phyloP scores from a whole-genome alignment of 1,284 basidiomycete genomes.

The Rhodotorula sp. region DNA sequence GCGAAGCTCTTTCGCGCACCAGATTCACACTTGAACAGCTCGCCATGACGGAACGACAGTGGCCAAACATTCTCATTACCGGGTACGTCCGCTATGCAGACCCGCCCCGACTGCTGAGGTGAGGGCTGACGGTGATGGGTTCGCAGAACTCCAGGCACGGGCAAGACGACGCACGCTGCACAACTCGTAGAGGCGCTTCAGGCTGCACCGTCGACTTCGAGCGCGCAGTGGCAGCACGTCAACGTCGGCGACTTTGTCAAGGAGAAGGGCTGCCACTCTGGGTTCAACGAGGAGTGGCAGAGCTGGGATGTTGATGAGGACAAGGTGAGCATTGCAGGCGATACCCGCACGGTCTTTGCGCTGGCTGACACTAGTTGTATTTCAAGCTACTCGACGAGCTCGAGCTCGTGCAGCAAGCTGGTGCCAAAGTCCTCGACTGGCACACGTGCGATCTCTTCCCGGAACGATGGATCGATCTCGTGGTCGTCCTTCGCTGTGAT shows the following conservation, averaged over 20 bases:
- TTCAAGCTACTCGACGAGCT: constrained; percentile 78
- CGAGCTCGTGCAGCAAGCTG: constrained; percentile 58
- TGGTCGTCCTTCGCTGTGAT: constrained; percentile 86
- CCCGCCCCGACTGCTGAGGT: constrained; percentile 55
- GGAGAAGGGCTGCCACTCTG: constrained; percentile 73
- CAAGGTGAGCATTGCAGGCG: constrained; percentile 57
- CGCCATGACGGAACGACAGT: constrained; percentile 6
- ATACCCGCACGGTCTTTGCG: background rate
- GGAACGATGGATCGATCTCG: constrained; percentile 95
- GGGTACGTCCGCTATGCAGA: constrained; percentile 55
- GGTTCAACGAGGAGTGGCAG: constrained; percentile 92
- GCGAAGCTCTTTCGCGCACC: background rate
- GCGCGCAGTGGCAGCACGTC: constrained; percentile 67
- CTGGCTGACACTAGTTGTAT: background rate
- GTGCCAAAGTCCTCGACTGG: constrained; percentile 93
- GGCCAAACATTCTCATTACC: constrained; percentile 86
- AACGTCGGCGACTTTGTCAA: constrained; percentile 90
- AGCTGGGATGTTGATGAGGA: constrained; percentile 94
- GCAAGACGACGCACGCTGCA: constrained; percentile 86
- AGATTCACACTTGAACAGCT: background rate
- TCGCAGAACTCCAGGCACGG: constrained; percentile 57
- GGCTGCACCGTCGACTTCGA: constrained; percentile 54
- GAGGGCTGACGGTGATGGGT: constrained; percentile 43
- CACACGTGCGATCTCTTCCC: constrained; percentile 94
- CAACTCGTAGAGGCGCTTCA: constrained; percentile 57